Evolutionary conservation across 306 rosid species (phyloP).

Genomic region (Datisca glomerata): DNA sequence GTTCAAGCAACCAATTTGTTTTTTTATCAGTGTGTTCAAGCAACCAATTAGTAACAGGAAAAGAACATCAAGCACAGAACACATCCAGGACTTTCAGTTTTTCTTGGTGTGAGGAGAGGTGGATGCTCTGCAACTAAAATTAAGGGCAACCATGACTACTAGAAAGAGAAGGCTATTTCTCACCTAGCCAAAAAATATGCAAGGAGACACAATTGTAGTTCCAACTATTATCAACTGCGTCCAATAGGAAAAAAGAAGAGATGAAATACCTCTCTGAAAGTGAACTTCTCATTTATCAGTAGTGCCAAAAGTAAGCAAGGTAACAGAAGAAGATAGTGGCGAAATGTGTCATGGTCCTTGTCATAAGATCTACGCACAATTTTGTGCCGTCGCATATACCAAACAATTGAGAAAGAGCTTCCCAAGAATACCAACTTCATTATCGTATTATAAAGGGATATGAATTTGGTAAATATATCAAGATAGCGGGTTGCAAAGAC

Average conservation of each 20-base stretch:
- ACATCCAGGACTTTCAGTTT: too few relatives aligned
- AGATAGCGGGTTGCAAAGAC: constrained; percentile 74
- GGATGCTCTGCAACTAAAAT: too few relatives aligned
- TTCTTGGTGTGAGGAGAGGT: too few relatives aligned
- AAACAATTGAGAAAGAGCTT: constrained; percentile 81
- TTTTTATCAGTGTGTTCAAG: background rate
- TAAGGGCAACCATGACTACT: too few relatives aligned
- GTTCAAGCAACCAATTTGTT: too few relatives aligned
- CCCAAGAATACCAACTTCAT: constrained; percentile 88
- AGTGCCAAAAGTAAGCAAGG: constrained; percentile 74
- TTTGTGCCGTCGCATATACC: constrained; percentile 79
- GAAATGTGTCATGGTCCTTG: constrained; percentile 83
- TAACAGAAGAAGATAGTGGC: constrained; percentile 44
- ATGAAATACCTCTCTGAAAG: constrained; percentile 57
- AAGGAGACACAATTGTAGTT: too few relatives aligned
- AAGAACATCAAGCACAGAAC: too few relatives aligned
- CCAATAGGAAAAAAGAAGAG: background rate
- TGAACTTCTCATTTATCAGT: constrained; percentile 57
- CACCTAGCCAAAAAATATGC: too few relatives aligned
- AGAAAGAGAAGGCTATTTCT: too few relatives aligned
- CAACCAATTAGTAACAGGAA: too few relatives aligned
- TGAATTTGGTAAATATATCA: constrained; percentile 50
- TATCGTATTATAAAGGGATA: constrained; percentile 54
- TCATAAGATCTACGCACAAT: constrained; percentile 78
- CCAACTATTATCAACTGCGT: background rate